phyloP scores from a whole-genome alignment of 371 early-diverging fungal species.

The Apophysomyces ossiformis region DNA sequence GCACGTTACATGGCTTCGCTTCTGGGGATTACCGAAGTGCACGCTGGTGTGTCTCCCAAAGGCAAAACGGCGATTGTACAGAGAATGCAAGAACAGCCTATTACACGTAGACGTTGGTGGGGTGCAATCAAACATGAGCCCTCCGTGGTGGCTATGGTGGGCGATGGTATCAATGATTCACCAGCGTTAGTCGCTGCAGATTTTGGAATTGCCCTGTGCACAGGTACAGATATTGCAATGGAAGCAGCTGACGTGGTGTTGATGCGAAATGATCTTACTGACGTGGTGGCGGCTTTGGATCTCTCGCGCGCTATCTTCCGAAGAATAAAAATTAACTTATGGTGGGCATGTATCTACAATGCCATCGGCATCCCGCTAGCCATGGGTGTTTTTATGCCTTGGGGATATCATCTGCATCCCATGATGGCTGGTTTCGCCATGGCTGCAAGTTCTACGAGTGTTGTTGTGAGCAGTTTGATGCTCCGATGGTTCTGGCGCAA shows the following conservation, averaged over 20 bases:
- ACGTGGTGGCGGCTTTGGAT: slow-evolving; percentile 87
- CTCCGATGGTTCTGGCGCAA: slow-evolving; percentile 71
- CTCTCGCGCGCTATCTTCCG: slow-evolving; percentile 83
- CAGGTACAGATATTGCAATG: slow-evolving; percentile 95
- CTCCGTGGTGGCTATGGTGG: slow-evolving; percentile 90
- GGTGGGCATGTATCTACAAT: slow-evolving; percentile 93
- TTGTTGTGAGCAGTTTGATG: slow-evolving; percentile 86
- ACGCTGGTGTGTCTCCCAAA: slow-evolving; percentile 91
- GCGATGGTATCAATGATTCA: slow-evolving; percentile 99
- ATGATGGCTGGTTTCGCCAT: slow-evolving; percentile 95
- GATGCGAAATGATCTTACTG: slow-evolving; percentile 82
- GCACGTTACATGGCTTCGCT: slow-evolving; percentile 74
- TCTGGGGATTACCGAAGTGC: slow-evolving; percentile 79
- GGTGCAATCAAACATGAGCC: not conserved
- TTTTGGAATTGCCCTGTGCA: slow-evolving; percentile 94
- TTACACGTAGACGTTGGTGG: slow-evolving; percentile 6
- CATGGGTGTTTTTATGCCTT: slow-evolving; percentile 90
- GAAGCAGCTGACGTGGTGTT: slow-evolving; percentile 91
- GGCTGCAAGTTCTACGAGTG: slow-evolving; percentile 93
- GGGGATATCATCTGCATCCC: slow-evolving; percentile 84
- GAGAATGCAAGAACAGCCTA: slow-evolving; percentile 54
- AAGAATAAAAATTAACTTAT: slow-evolving; percentile 83
- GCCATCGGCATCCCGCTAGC: slow-evolving; percentile 91
- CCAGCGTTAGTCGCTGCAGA: slow-evolving; percentile 93
- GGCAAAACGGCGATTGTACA: slow-evolving; percentile 86